Base-by-base conservation (phyloP, 805 yeast species). In the Saturnispora saitoi region DNA sequence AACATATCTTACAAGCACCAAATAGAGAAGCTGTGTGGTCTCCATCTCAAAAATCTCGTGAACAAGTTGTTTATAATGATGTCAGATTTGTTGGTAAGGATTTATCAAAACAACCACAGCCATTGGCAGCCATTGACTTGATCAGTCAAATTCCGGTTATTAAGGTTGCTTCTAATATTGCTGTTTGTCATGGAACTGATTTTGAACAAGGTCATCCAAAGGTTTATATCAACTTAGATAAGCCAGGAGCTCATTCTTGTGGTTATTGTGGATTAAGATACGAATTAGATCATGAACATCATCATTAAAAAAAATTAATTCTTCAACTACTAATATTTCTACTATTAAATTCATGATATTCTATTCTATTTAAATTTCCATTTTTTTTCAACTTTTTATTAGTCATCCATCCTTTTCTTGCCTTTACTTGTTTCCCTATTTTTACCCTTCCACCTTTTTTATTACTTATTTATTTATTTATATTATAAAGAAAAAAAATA, bases 201-300 rank as follows among this genome's bases (percentile, higher is more conserved):
- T 85, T 84, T 10, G 79, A 77, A 58, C 85, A 80, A 58, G 95
- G 95, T 17, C 95, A 86, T 64, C 95, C 95, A 40, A 83, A 82
- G 64, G 78, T 86, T 20, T 86, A 68, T 64, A 86, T 86, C 66
- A 86, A 86, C 65, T 74, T 87, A 61, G 95, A 86, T 64, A 80
- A 78, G 62, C 83, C 87, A 37, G 78, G 80, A 52, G 74, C 85
- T 12, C 77, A 79, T 45, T 71, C 84, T 17, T 86, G 95, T 69
- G 87, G 87, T 8, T 86, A 86, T 71, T 86, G 95, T 68, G 89
- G 89, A 4, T 71, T 78, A 58, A 74, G 83, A 61, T 83, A 72
- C 59, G 83, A 76, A 58, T 68, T 67, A 55, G 70, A 65, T 58
- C 30, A 30, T 29, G 29, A 40, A 45, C 41, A 58, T 24, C 56